These are phyloP conservation scores for Drechslerella dactyloides DNA, from an alignment of 2,329 filamentous ascomycete species.

Conservation along the genomic window DNA sequence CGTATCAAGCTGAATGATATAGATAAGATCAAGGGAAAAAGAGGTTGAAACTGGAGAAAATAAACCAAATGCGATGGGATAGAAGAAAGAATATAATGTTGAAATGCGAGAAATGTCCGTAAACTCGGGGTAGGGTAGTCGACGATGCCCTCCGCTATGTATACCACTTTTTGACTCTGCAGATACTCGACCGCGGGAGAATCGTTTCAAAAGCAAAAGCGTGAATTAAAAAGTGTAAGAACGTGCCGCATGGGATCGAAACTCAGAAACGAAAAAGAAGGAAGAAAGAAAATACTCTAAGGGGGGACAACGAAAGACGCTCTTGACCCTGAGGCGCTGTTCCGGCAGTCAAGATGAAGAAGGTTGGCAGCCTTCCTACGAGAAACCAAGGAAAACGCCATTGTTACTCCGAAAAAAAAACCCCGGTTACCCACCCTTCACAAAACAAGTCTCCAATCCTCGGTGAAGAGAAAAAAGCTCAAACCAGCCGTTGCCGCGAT, in stretches of 20 bases:
- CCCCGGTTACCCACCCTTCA: not conserved
- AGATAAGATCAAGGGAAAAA: too few species aligned
- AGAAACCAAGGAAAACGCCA: slow-evolving; percentile 17
- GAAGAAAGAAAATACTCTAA: slow-evolving; percentile 13
- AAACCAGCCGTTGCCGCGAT: slow-evolving; percentile 21
- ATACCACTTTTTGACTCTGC: not conserved
- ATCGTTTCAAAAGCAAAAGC: not conserved
- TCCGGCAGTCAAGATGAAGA: not conserved
- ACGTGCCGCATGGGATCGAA: not conserved
- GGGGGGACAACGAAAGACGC: not conserved
- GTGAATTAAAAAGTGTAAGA: not conserved
- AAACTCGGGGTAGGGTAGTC: too few species aligned
- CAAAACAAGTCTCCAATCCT: not conserved
- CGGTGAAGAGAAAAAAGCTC: not conserved
- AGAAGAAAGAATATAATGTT: too few species aligned
- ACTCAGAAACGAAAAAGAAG: not conserved
- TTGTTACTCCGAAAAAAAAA: slow-evolving; percentile 27
- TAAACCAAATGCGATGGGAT: too few species aligned
- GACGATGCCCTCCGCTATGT: too few species aligned
- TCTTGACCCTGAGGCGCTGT: not conserved
- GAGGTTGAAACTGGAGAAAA: too few species aligned
- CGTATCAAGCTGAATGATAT: too few species aligned
- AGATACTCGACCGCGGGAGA: not conserved
- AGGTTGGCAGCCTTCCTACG: not conserved
- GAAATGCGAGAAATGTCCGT: too few species aligned